Percentiles rank a stretch among this genome's conserved stretches.
These are phyloP conservation scores for Candida endomychidarum DNA, from an alignment of 805 yeast species.

Conservation along the genomic window DNA sequence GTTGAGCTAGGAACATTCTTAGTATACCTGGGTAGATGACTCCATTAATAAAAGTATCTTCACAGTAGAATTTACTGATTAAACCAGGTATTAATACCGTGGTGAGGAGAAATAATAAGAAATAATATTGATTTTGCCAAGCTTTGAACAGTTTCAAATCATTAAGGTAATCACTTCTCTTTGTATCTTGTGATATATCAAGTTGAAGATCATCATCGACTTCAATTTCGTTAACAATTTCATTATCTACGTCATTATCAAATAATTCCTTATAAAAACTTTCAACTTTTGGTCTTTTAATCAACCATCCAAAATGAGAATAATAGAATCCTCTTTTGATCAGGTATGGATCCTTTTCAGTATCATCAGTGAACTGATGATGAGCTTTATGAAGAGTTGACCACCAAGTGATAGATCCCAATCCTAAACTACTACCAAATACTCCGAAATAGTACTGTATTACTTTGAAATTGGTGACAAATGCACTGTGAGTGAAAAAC, in stretches of 20 bases:
- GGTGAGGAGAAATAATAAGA: conserved; percentile 28
- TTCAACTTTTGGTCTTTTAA: conserved; percentile 50
- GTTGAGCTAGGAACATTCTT: conserved; percentile 73
- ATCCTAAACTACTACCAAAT: conserved; percentile 69
- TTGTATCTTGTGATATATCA: neutral
- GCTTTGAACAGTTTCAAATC: conserved; percentile 23
- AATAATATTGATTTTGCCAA: conserved; percentile 37
- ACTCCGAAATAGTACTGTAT: conserved; percentile 53
- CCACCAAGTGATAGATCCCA: conserved; percentile 80
- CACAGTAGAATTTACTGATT: conserved; percentile 24
- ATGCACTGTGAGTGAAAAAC: conserved; percentile 41
- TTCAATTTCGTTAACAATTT: conserved; percentile 9
- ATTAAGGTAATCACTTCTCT: conserved; percentile 18
- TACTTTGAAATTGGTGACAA: conserved; percentile 26
- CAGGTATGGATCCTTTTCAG: conserved; percentile 85
- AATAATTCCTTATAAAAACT: conserved; percentile 34
- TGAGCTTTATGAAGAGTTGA: conserved; percentile 83
- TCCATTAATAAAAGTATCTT: conserved; percentile 36
- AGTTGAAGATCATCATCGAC: conserved; percentile 2
- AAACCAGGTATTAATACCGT: conserved; percentile 30
- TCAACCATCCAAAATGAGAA: conserved; percentile 89
- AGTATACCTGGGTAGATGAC: conserved; percentile 71
- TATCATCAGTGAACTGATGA: conserved; percentile 80
- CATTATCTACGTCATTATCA: conserved; percentile 31
- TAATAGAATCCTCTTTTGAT: conserved; percentile 76